Conservation (phyloP, 257 asterid genomes). For the Solanum ossicruentum region DNA sequence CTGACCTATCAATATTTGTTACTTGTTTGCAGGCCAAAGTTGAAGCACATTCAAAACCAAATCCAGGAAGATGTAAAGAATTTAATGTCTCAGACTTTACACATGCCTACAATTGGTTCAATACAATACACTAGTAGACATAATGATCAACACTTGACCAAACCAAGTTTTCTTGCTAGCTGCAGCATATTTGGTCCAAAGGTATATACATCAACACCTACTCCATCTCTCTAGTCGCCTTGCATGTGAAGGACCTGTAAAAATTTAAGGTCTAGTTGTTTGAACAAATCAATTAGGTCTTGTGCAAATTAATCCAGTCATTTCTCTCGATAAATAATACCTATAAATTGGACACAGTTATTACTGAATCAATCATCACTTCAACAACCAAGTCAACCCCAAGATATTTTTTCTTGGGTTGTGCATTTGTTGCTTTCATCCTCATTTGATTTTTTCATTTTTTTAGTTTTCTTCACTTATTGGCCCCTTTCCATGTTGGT, state of each 20-base stretch:
- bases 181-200: constrained; percentile 80
- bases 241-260: not conserved
- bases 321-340: not conserved
- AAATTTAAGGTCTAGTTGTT: not conserved
- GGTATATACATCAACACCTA: constrained; percentile 26
- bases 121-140: constrained; percentile 4
- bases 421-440: not conserved
- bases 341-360: not conserved
- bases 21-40: constrained; percentile 54
- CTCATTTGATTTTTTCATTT: not conserved
- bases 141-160: constrained; percentile 4
- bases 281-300: not conserved
- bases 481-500: not conserved
- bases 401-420: not conserved
- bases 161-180: constrained; percentile 66
- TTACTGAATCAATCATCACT: not conserved
- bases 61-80: constrained; percentile 80
- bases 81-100: constrained; percentile 65
- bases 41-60: constrained; percentile 50
- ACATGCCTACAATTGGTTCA: constrained; percentile 31
- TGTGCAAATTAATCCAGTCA: not conserved
- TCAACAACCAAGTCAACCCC: not conserved
- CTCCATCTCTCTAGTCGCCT: not conserved
- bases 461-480: not conserved
- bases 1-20: not conserved